Evolutionary conservation across 192 early-diverging fungal species (phyloP), one percentile per base, ranked within the genome.

Genomic region (Spizellomyces sp.): DNA sequence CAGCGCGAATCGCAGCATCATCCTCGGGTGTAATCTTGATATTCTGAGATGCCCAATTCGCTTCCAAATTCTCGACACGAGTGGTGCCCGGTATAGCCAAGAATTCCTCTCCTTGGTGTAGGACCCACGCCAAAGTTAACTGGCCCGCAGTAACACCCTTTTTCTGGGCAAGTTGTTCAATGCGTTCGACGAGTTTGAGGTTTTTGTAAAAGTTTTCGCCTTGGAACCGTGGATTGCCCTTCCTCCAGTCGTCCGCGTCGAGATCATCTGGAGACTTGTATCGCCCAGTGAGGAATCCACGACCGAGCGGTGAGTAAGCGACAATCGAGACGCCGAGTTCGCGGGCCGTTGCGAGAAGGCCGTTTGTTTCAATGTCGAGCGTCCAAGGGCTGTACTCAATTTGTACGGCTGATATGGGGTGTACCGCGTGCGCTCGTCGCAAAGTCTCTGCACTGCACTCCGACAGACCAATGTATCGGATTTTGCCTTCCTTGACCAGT

Each of bases 401-500:
- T 54, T 83, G 77, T 19, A 75, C 71, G 17, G 88, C 87, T n/a
- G 84, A 69, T 64, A 91, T 89, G 12, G 90, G 90, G 67, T 91
- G 89, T 3, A 92, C 77, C 43, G 77, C 81, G 77, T 90, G 80
- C 19, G 89, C 88, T 27, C 88, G 76, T 6, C 91, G 77, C 14
- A 92, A 75, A 2, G 86, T 82, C 3, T 81, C 84, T 6, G 88
- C 85, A 41, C 77, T 75, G 67, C 81, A 84, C 57, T 91, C 86
- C 36, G 81, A 83, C 9, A 90, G 72, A 6, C 89, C 90, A 42
- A 91, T 75, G 66, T 81, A 84, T 19, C 70, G 50, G 36, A 91
- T 78, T 67, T 88, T 90, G 63, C 90, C 90, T 68, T 88, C 83
- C 69, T 89, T 87, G 42, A 90, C 86, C 5, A 89, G 82, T 45